Percentiles rank a stretch among this genome's conserved stretches.
phyloP scores from a whole-genome alignment of 345 rosid genomes.

The Sonneratia alba region DNA sequence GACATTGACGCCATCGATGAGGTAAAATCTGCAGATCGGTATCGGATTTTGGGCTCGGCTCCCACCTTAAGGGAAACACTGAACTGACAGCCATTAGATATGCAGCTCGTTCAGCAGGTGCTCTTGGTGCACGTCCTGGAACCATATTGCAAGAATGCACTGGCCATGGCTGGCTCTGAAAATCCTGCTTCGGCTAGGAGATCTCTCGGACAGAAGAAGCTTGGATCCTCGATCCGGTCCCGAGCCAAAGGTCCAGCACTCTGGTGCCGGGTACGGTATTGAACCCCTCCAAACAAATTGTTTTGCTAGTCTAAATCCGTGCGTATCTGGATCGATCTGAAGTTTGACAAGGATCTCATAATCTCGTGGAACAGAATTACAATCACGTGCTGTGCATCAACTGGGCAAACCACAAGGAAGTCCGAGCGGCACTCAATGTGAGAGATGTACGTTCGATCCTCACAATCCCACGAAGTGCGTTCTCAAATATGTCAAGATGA shows the following conservation, averaged over 20 bases:
- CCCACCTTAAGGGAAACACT: neutral
- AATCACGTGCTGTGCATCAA: slow-evolving; percentile 18
- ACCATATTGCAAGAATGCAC: slow-evolving; percentile 22
- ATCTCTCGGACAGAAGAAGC: slow-evolving; percentile 13
- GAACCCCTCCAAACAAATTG: neutral
- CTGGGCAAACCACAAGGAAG: slow-evolving; percentile 21
- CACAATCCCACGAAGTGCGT: neutral
- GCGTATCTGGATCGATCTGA: neutral
- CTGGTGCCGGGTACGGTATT: slow-evolving; percentile 25
- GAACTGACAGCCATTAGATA: neutral
- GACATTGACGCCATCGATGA: slow-evolving; percentile 15
- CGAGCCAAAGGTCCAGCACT: slow-evolving; percentile 6
- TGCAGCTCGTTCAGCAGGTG: neutral
- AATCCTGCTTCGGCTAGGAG: slow-evolving; percentile 7
- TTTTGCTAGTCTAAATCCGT: neutral
- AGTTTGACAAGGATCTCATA: neutral
- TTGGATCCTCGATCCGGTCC: slow-evolving; percentile 5
- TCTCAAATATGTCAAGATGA: neutral
- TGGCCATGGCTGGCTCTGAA: slow-evolving; percentile 7
- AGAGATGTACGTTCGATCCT: slow-evolving; percentile 16
- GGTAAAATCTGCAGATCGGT: slow-evolving; percentile 9
- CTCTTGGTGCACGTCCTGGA: slow-evolving; percentile 21
- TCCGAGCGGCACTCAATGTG: slow-evolving; percentile 23
- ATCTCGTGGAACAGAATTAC: slow-evolving; percentile 17
- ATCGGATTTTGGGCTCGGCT: neutral